Evolutionary conservation across 2,329 filamentous ascomycete species (phyloP).

Genomic region (Cladorrhinum sp.): DNA sequence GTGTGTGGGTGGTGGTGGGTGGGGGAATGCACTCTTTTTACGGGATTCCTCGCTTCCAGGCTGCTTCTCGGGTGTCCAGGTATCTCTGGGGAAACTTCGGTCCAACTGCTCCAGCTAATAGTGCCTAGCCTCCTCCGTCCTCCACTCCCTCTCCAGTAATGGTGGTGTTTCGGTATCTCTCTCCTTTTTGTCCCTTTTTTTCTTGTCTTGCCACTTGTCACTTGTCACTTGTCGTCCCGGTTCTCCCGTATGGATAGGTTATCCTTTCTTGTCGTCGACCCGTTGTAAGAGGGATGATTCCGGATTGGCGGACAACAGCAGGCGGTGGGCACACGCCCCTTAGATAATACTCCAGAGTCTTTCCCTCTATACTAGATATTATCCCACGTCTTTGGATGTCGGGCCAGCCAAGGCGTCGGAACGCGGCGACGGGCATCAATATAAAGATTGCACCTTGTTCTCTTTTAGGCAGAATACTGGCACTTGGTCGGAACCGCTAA

Average conservation of each 20-base stretch:
- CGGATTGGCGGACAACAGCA: background rate
- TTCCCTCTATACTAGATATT: no score
- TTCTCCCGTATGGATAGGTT: background rate
- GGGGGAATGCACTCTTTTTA: constrained; percentile 4
- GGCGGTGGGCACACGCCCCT: constrained; percentile 14
- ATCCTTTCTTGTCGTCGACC: background rate
- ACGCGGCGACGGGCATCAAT: constrained; percentile 26
- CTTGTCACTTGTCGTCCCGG: no score
- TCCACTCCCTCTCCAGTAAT: background rate
- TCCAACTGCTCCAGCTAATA: constrained; percentile 5
- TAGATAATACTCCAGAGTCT: no score
- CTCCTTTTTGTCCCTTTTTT: background rate
- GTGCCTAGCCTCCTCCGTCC: background rate
- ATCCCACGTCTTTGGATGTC: constrained; percentile 15
- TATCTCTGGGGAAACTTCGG: constrained; percentile 18
- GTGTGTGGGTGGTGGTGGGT: background rate
- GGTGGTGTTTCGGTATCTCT: background rate
- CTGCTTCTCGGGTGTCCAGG: constrained; percentile 6
- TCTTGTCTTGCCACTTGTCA: background rate
- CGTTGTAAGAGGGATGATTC: background rate
- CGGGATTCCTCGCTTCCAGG: constrained; percentile 12
- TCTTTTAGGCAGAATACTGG: constrained; percentile 29
- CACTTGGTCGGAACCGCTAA: constrained; percentile 18
- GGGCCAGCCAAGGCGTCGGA: constrained; percentile 22
- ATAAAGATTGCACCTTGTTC: constrained; percentile 23